These are phyloP conservation scores for Albophoma yamanashiensis DNA, from an alignment of 2,329 filamentous ascomycete species.

Conservation along the genomic window DNA sequence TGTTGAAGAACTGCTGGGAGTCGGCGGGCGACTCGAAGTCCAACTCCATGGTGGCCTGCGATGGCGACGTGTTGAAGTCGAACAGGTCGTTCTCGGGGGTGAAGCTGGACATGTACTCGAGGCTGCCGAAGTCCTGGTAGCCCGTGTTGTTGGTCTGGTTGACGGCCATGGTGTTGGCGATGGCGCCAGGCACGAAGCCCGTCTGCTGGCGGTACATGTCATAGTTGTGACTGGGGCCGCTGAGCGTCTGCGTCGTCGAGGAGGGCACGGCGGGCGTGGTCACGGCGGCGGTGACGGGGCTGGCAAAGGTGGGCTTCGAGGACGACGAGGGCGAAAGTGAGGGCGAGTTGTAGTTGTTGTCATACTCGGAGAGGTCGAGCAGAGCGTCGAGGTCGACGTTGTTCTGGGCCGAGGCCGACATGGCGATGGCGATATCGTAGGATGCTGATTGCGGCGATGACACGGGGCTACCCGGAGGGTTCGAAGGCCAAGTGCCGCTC, in stretches of 20 bases:
- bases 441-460: neutral
- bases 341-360: slow-evolving; percentile 49
- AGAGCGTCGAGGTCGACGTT: slow-evolving; percentile 46
- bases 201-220: slow-evolving; percentile 94
- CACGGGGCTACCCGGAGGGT: neutral
- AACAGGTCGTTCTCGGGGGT: slow-evolving; percentile 55
- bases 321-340: slow-evolving; percentile 43
- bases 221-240: slow-evolving; percentile 87
- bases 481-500: neutral
- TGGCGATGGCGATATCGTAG: slow-evolving; percentile 5
- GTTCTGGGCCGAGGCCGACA: slow-evolving; percentile 31
- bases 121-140: slow-evolving; percentile 37
- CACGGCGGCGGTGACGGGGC: slow-evolving; percentile 39
- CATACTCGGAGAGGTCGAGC: slow-evolving; percentile 53
- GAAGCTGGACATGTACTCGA: slow-evolving; percentile 44
- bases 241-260: slow-evolving; percentile 50
- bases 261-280: slow-evolving; percentile 45
- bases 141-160: slow-evolving; percentile 51
- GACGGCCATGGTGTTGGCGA: slow-evolving; percentile 69
- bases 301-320: slow-evolving; percentile 43
- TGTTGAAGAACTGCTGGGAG: slow-evolving; percentile 55
- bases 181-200: slow-evolving; percentile 74
- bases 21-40: slow-evolving; percentile 33
- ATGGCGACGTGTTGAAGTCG: slow-evolving; percentile 61
- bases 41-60: slow-evolving; percentile 55